Conservation (phyloP, 2,329 filamentous ascomycete genomes). For the Bretziella fagacearum region DNA sequence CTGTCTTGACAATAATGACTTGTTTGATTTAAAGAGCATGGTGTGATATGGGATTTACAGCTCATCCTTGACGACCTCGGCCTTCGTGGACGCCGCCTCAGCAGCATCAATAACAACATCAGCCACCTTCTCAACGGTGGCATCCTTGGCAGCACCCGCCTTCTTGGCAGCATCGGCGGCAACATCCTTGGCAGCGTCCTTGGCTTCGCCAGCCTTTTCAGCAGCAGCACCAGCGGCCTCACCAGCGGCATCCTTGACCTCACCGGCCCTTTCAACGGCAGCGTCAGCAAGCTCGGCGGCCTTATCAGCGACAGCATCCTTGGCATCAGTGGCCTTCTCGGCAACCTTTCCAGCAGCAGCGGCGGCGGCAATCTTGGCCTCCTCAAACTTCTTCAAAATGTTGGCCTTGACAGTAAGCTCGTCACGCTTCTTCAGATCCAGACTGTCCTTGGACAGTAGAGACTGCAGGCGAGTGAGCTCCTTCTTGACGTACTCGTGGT, state of each 20-base stretch:
- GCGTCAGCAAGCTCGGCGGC: slow-evolving; percentile 1
- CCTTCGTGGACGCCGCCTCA: slow-evolving; percentile 11
- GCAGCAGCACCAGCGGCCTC: not conserved
- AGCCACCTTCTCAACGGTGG: slow-evolving; percentile 24
- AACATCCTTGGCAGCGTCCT: slow-evolving; percentile 1
- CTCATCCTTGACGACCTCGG: slow-evolving; percentile 52
- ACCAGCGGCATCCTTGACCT: slow-evolving; percentile 6
- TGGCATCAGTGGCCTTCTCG: slow-evolving; percentile 5
- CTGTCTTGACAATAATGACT: too few relatives aligned
- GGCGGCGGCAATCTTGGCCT: slow-evolving; percentile 30
- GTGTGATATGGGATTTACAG: too few relatives aligned
- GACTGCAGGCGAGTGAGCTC: slow-evolving; percentile 66
- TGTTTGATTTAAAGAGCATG: too few relatives aligned
- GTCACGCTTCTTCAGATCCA: slow-evolving; percentile 73
- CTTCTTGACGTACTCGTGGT: slow-evolving; percentile 65
- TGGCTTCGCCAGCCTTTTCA: not conserved
- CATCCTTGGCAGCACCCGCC: not conserved
- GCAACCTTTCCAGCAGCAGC: slow-evolving; percentile 26
- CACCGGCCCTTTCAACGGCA: slow-evolving; percentile 4
- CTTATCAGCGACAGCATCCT: slow-evolving; percentile 8
- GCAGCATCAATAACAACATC: slow-evolving; percentile 30
- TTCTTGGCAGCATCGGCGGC: slow-evolving; percentile 2
- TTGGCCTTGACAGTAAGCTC: slow-evolving; percentile 77
- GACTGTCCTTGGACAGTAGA: slow-evolving; percentile 69
- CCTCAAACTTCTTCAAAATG: slow-evolving; percentile 63